Base-by-base conservation (phyloP, 768 basidiomycete species). In the Galerina marginata region DNA sequence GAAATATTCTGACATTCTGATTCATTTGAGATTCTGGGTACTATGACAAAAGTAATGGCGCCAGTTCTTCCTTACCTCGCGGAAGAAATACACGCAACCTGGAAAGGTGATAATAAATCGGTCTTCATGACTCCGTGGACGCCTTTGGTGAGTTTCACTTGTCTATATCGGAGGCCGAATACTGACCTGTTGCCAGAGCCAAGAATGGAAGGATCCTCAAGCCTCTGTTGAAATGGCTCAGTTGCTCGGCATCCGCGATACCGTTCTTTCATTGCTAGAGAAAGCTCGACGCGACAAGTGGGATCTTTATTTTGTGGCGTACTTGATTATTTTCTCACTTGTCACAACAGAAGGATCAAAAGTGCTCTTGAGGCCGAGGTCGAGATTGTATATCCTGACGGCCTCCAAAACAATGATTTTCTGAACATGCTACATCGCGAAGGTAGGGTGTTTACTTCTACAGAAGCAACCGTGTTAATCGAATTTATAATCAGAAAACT, bases 21-120 rank as follows among this genome's bases (percentile, higher is more conserved):
- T 23, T n/a, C 9, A 12, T 15, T 38, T n/a, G 58, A 95, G 92
- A 79, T 88, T 40, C 73, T 96, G 51, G 75, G 78, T 29, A 88
- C 86, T 2, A 83, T 93, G 75, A 86, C 86, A 1, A 81, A 81
- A 3, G 81, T 93, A 2, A 77, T 95, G 47, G 92, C 93, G 0
- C 96, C 96, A 0, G 87, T 98, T 26, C 79, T 93, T 2, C 96
- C 96, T 9, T 92, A 96, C 69, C 83, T 97, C 5, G 91, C 93
- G 0, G 95, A 97, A 74, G 96, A 98, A 72, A 86, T 96, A 56
- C 83, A 92, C 65, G 79, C 83, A 29, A 75, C 79, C 23, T 64
- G 72, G 71, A 71, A 75, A 48, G 65, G 69, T 5, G 69, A 78
- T 33, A 70, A 65, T 0, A 71, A 69, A 0, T 95, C 93, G 0